A percentile compares a stretch with the other conserved stretches of the same genome.
phyloP scores from a whole-genome alignment of 306 rosid genomes.

The Vachellia collinsii region DNA sequence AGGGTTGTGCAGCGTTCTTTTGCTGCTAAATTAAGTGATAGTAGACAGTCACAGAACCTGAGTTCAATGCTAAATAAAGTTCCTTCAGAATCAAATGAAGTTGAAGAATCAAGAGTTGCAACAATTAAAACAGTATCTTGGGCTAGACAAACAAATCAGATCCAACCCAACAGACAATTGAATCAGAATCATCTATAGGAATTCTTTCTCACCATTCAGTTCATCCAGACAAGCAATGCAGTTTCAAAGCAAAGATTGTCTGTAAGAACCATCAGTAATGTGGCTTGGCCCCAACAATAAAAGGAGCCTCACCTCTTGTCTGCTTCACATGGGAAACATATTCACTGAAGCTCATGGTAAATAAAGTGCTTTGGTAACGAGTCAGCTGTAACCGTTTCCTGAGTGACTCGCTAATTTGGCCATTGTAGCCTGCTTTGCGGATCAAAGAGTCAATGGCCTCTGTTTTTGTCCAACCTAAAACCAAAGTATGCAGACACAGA shows the following conservation, averaged over 20 bases:
- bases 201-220: constrained; percentile 2
- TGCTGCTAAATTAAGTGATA: constrained; percentile 18
- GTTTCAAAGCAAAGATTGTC: constrained; percentile 36
- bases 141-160: constrained; percentile 33
- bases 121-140: constrained; percentile 36
- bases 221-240: constrained; percentile 38
- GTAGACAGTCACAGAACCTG: constrained; percentile 23
- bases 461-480: constrained; percentile 81
- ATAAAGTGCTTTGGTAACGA: constrained; percentile 88
- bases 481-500: constrained; percentile 37
- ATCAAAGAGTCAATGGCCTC: constrained; percentile 95
- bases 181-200: constrained; percentile 25
- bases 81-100: constrained; percentile 66
- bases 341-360: constrained; percentile 74
- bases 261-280: constrained; percentile 44
- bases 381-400: constrained; percentile 69
- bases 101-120: constrained; percentile 52
- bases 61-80: constrained; percentile 24
- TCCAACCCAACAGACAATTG: constrained; percentile 36
- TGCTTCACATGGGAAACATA: constrained; percentile 71
- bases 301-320: constrained; percentile 65
- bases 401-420: constrained; percentile 65
- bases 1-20: constrained; percentile 28
- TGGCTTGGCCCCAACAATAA: constrained; percentile 59
- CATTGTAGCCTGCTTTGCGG: constrained; percentile 83